Percentiles rank a stretch among this genome's conserved stretches.
phyloP scores from a whole-genome alignment of 2,329 filamentous ascomycete genomes.

The Talaromyces pinophilus region DNA sequence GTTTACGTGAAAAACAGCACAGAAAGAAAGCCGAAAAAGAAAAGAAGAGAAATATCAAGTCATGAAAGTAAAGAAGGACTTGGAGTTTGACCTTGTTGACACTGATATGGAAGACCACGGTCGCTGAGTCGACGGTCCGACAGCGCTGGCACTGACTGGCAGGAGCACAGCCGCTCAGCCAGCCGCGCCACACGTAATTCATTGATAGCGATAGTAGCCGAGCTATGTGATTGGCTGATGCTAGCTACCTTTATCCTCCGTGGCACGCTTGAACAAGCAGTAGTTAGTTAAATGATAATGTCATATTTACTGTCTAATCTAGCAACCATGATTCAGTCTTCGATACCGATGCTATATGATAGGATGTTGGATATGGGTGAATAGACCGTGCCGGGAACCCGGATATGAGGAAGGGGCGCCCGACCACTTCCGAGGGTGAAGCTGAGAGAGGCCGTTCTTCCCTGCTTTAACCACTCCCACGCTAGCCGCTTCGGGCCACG shows the following conservation, averaged over 20 bases:
- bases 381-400: slow-evolving; percentile 12
- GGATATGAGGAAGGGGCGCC: slow-evolving; percentile 28
- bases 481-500: slow-evolving; percentile 7
- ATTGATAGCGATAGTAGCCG: slow-evolving; percentile 9
- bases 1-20: neutral
- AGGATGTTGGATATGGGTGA: neutral
- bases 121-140: neutral
- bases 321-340: neutral
- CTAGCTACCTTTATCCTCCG: neutral
- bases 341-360: neutral
- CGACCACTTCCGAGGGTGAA: slow-evolving; percentile 41
- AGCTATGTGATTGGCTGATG: slow-evolving; percentile 9
- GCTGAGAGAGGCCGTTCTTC: neutral
- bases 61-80: slow-evolving; percentile 10
- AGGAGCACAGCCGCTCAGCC: slow-evolving; percentile 9
- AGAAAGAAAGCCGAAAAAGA: neutral
- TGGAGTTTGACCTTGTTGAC: neutral
- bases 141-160: neutral
- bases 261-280: neutral
- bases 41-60: neutral
- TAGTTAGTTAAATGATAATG: too few species aligned
- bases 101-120: neutral
- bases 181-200: slow-evolving; percentile 9
- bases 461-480: neutral
- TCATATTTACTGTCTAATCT: too few species aligned